Evolutionary conservation across 78 protist genomes (phyloP).

Genomic region (Dictyostelium brefeldianum): DNA sequence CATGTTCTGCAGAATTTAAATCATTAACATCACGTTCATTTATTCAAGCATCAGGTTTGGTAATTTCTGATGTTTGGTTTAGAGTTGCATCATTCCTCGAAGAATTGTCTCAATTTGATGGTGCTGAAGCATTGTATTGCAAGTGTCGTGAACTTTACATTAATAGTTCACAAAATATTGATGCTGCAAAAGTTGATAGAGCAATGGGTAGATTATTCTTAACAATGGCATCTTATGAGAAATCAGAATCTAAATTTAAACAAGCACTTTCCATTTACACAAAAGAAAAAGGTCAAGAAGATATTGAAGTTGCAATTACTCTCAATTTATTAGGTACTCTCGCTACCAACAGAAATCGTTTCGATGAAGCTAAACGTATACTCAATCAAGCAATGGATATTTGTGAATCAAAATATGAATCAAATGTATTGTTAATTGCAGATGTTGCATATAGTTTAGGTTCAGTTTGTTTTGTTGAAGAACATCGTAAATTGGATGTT

Average conservation of each 20-base stretch:
- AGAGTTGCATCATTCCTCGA: constrained; percentile 71
- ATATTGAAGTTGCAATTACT: constrained; percentile 68
- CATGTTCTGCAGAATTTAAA: constrained; percentile 30
- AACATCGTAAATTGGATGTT: constrained; percentile 35
- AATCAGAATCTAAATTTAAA: constrained; percentile 46
- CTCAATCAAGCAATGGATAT: constrained; percentile 55
- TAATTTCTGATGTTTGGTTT: constrained; percentile 67
- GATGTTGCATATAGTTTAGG: constrained; percentile 81
- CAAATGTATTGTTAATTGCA: constrained; percentile 30
- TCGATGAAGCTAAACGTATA: constrained; percentile 47
- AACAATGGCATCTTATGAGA: constrained; percentile 5
- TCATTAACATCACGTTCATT: constrained; percentile 18
- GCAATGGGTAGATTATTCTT: constrained; percentile 71
- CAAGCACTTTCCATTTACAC: constrained; percentile 54
- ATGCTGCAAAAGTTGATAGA: constrained; percentile 84
- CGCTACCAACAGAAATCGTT: neutral
- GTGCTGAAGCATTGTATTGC: constrained; percentile 38
- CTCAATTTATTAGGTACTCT: constrained; percentile 59
- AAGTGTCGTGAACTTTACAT: constrained; percentile 69
- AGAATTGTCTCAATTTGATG: constrained; percentile 73
- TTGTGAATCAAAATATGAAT: constrained; percentile 51
- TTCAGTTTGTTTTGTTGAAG: constrained; percentile 67
- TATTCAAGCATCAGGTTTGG: constrained; percentile 65
- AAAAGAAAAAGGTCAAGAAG: constrained; percentile 81
- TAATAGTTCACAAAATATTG: constrained; percentile 57